Evolutionary conservation across 2,329 filamentous ascomycete species (phyloP).

Genomic region (Stachybotrys elegans): DNA sequence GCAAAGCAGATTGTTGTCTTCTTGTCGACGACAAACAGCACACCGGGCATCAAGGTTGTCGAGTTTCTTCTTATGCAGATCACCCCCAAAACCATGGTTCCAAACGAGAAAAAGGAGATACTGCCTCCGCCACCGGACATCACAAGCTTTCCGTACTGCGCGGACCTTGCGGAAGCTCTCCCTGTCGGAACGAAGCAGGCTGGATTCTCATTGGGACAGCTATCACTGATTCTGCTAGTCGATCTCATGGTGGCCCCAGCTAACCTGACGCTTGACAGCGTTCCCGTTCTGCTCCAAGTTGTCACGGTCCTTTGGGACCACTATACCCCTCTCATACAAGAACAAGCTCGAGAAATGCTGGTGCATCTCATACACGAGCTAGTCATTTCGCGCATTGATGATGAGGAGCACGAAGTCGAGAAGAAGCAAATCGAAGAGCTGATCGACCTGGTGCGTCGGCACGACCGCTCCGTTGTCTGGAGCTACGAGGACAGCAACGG

Average conservation of each 20-base stretch:
- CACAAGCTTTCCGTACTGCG: slow-evolving; percentile 77
- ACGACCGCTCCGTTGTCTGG: slow-evolving; percentile 85
- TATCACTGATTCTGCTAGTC: slow-evolving; percentile 88
- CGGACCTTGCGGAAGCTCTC: slow-evolving; percentile 72
- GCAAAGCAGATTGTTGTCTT: slow-evolving; percentile 98
- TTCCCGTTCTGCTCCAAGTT: slow-evolving; percentile 84
- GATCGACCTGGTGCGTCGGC: slow-evolving; percentile 78
- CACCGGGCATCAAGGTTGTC: slow-evolving; percentile 82
- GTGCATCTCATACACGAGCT: slow-evolving; percentile 96
- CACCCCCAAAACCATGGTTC: slow-evolving; percentile 93
- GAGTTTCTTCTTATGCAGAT: slow-evolving; percentile 92
- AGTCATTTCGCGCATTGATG: slow-evolving; percentile 74
- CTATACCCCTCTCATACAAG: slow-evolving; percentile 89
- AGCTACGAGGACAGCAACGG: slow-evolving; percentile 89
- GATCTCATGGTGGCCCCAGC: slow-evolving; percentile 94
- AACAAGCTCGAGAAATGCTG: slow-evolving; percentile 95
- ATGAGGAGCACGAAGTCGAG: slow-evolving; percentile 54
- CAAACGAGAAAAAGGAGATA: slow-evolving; percentile 72
- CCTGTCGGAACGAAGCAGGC: slow-evolving; percentile 88
- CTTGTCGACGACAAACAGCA: slow-evolving; percentile 69
- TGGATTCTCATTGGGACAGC: slow-evolving; percentile 85
- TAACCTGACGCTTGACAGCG: slow-evolving; percentile 69
- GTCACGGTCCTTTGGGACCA: slow-evolving; percentile 96
- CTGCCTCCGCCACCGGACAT: slow-evolving; percentile 68
- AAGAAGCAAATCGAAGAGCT: slow-evolving; percentile 80